Evolutionary conservation across 768 basidiomycete species (phyloP).

Genomic region (Lactifluus subvellereus): DNA sequence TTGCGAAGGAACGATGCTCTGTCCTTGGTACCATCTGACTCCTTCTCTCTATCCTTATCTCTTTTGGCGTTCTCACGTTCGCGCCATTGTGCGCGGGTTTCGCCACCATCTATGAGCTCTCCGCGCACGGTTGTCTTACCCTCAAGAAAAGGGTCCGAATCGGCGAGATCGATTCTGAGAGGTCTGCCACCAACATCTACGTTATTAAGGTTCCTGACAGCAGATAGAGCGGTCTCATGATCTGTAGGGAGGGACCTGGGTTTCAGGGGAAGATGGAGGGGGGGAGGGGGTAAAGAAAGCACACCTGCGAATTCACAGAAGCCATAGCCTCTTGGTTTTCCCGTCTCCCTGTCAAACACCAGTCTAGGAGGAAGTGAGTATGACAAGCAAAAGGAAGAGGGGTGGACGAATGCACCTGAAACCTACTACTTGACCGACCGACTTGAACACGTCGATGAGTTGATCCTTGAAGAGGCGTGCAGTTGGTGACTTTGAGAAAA

Average conservation of each 20-base stretch:
- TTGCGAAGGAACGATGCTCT: conserved; percentile 47
- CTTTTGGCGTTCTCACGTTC: conserved; percentile 36
- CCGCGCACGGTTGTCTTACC: conserved; percentile 85
- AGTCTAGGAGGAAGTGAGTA: conserved; percentile 42
- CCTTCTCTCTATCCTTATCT: conserved; percentile 8
- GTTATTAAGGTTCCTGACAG: conserved; percentile 93
- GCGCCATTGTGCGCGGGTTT: conserved; percentile 50
- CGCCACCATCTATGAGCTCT: conserved; percentile 69
- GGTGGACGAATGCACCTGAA: conserved; percentile 52
- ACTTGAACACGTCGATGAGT: conserved; percentile 82
- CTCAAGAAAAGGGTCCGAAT: conserved; percentile 88
- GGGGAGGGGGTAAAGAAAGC: background rate
- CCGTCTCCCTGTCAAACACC: conserved; percentile 88
- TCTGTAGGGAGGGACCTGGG: conserved; percentile 44
- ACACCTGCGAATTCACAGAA: conserved; percentile 90
- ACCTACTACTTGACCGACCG: conserved; percentile 83
- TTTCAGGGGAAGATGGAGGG: background rate
- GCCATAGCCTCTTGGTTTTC: conserved; percentile 90
- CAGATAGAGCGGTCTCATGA: conserved; percentile 92
- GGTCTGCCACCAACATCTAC: conserved; percentile 89
- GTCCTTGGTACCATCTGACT: conserved; percentile 34
- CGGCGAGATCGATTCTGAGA: conserved; percentile 89
- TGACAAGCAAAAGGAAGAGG: background rate
- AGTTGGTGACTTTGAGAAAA: background rate
- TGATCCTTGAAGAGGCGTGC: conserved; percentile 47